Evolutionary conservation across 805 yeast species (phyloP).

Genomic region (Blastobotrys robertii): DNA sequence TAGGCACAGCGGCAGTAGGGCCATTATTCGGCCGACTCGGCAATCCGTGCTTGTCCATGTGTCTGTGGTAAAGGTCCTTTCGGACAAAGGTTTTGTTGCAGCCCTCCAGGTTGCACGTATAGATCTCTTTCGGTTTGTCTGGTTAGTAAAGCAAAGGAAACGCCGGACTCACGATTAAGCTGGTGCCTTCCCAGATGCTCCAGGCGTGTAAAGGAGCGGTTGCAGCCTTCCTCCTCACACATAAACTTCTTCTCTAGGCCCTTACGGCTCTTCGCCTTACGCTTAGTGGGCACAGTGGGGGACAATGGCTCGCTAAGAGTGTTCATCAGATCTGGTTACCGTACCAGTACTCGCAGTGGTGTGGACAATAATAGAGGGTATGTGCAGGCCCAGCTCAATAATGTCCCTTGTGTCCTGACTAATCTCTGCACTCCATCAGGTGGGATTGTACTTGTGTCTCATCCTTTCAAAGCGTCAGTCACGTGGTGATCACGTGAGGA

Average conservation of each 20-base stretch:
- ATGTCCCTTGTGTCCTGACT: too few relatives aligned
- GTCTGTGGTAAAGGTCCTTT: constrained; percentile 24
- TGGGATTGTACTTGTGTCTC: too few relatives aligned
- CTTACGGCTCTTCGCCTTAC: constrained; percentile 14
- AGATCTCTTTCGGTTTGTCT: constrained; percentile 12
- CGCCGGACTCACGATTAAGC: constrained; percentile 15
- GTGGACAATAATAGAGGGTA: too few relatives aligned
- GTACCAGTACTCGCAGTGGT: too few relatives aligned
- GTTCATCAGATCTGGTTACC: too few relatives aligned
- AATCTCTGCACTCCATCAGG: too few relatives aligned
- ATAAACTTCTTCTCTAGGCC: constrained; percentile 20
- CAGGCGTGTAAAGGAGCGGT: constrained; percentile 16
- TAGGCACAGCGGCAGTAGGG: background rate
- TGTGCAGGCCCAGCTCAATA: too few relatives aligned
- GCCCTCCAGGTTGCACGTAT: constrained; percentile 15
- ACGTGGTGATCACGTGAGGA: too few relatives aligned
- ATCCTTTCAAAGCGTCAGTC: too few relatives aligned
- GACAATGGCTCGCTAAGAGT: too few relatives aligned
- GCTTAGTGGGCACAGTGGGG: too few relatives aligned
- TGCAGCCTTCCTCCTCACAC: constrained; percentile 18
- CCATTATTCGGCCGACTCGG: background rate
- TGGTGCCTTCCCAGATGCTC: constrained; percentile 20
- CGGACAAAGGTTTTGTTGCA: constrained; percentile 25
- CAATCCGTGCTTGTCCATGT: constrained; percentile 15
- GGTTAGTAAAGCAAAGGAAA: background rate